Percentiles rank a stretch among this genome's conserved stretches.
phyloP scores from a whole-genome alignment of 768 basidiomycete genomes.

The Gloeostereum incarnatum region DNA sequence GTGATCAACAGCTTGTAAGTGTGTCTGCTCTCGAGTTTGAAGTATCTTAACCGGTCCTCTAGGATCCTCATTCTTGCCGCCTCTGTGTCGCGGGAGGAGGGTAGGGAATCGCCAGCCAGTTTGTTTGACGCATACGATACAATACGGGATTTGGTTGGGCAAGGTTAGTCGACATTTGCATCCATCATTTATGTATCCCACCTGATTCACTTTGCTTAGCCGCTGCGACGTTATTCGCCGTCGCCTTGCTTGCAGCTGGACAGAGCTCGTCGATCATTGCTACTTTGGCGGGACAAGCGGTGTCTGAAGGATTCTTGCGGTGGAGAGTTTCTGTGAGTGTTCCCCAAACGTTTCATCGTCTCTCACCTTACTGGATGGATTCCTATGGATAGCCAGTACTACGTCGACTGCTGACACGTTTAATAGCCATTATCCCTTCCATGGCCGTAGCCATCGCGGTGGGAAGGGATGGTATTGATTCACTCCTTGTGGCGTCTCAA shows the following conservation, averaged over 20 bases:
- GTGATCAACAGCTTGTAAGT: conserved; percentile 78
- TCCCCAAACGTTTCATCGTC: conserved; percentile 8
- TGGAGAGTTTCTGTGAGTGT: conserved; percentile 70
- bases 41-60: conserved; percentile 2
- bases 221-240: conserved; percentile 80
- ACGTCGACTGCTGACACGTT: conserved; percentile 76
- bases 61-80: conserved; percentile 79
- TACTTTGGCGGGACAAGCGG: conserved; percentile 84
- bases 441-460: conserved; percentile 67
- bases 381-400: conserved; percentile 60
- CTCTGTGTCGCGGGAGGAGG: conserved; percentile 60
- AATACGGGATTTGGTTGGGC: conserved; percentile 57
- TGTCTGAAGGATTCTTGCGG: conserved; percentile 82
- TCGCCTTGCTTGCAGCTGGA: conserved; percentile 78
- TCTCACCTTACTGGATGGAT: conserved; percentile 11
- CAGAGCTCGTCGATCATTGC: conserved; percentile 89
- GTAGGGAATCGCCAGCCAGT: conserved; percentile 42
- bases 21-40: conserved; percentile 5
- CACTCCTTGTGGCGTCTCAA: conserved; percentile 79
- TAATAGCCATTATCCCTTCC: conserved; percentile 76
- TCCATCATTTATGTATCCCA: background rate
- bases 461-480: conserved; percentile 61
- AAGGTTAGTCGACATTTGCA: conserved; percentile 30
- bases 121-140: conserved; percentile 80
- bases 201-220: conserved; percentile 26